phyloP scores from a whole-genome alignment of 2,329 filamentous ascomycete genomes.

The Monilinia fructicola region DNA sequence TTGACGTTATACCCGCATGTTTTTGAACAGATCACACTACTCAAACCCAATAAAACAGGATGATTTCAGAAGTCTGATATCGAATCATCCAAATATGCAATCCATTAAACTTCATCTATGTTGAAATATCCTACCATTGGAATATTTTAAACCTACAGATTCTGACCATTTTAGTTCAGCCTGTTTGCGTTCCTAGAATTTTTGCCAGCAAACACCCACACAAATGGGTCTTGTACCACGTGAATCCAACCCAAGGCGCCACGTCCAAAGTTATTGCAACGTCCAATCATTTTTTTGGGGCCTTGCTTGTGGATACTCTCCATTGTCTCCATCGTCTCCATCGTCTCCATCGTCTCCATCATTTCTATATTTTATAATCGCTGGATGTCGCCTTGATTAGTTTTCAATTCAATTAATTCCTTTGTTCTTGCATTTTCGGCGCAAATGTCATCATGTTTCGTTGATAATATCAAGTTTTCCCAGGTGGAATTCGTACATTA shows the following conservation, averaged over 20 bases:
- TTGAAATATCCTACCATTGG: background rate
- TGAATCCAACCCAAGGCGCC: conserved; percentile 22
- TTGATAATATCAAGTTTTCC: background rate
- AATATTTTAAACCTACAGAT: background rate
- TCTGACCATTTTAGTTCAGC: background rate
- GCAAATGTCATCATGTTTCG: background rate
- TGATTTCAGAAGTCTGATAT: conserved; percentile 2
- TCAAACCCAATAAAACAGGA: background rate
- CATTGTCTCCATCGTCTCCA: background rate
- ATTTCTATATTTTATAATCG: background rate
- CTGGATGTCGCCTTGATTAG: background rate
- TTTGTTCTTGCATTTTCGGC: background rate
- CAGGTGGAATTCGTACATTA: background rate
- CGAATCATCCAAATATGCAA: conserved; percentile 13
- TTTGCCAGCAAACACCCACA: conserved; percentile 27
- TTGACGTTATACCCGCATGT: background rate
- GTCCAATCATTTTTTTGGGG: conserved; percentile 23
- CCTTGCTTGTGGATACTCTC: conserved; percentile 4
- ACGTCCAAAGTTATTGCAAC: conserved; percentile 19
- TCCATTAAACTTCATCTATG: background rate
- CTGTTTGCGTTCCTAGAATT: background rate
- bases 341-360: background rate
- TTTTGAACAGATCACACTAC: background rate
- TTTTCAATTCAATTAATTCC: conserved; percentile 4
- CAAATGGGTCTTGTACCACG: conserved; percentile 14